Evolutionary conservation across 768 basidiomycete species (phyloP), one percentile per base, ranked within the genome.

Genomic region (Atractiella rhizophila): DNA sequence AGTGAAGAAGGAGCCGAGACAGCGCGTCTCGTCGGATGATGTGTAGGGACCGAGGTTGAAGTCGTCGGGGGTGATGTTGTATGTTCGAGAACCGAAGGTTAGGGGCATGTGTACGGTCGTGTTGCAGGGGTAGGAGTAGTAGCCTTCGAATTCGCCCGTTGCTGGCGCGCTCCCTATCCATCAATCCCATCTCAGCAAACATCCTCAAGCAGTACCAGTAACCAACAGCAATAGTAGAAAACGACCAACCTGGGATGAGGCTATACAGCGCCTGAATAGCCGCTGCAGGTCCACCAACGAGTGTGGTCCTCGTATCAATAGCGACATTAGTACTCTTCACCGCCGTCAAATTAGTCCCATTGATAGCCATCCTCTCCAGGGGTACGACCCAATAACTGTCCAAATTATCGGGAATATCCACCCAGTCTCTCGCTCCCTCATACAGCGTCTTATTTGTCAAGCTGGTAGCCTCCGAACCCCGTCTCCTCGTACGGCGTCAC

Each of bases 221-320:
- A n/a, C n/a, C n/a, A n/a, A n/a, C n/a, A n/a, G n/a, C n/a, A n/a
- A n/a, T n/a, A n/a, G n/a, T n/a, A n/a, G n/a, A n/a, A n/a, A n/a
- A n/a, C n/a, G n/a, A 46, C 0, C 79, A 67, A 6, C 71, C 73
- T 2, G 76, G 71, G 32, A 98, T 83, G 45, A 74, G 69, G 1
- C 67, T 63, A 51, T 72, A 94, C 8, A 96, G 61, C n/a, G 55
- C 57, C 4, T 65, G 55, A 23, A 88, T 70, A 38, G 62, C 62
- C 11, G 55, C 54, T 0, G 66, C 4, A 0, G 91, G 86, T 0
- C 82, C 88, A 6, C 80, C 85, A 30, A 96, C 68, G 28, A 94
- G 69, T 2, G 91, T 94, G 0, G 91, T 96, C 39, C 88, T 88
- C 2, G 86, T 91, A 54, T 98, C 91, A 44, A 96, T 91, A 12